Base-by-base conservation (phyloP, 2,329 filamentous ascomycete genomes). In the Cladophialophora immunda region DNA sequence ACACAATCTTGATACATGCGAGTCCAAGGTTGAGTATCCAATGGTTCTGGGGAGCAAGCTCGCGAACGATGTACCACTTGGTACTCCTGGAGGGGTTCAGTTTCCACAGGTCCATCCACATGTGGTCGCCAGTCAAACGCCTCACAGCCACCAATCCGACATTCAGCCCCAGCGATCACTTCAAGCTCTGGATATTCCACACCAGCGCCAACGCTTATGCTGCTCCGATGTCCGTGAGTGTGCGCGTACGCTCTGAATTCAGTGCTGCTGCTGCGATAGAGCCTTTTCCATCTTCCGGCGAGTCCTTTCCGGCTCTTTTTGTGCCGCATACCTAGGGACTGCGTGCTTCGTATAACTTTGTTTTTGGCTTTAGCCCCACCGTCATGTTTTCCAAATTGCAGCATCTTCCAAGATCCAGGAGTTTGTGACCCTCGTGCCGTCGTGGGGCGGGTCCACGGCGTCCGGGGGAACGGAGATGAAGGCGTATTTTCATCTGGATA, bases 141-240 rank as follows among this genome's bases (percentile, higher is more conserved):
- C 38, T 19, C 17, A 41, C 32, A 64, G 7, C 13, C 29, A n/a
- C 8, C 59, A 25, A 27, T 19, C 15, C 32, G 45, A 30, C 52
- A 22, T 30, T 60, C 64, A 38, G n/a, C 45, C n/a, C 69, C 70
- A 5, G 68, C 53, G 25, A 73, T 62, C 25, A 63, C 60, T 62
- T 74, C 71, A 54, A 74, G 62, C 54, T 74, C 70, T 3, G 71
- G 71, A 64, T 67, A 70, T 47, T 68, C 69, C n/a, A 67, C 66
- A 25, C 57, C 64, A 4, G 52, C 69, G 38, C 71, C 68, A 36
- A 65, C 45, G 54, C 64, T 65, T 38, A 73, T 67, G 53, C 66
- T 71, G 63, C 70, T 70, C 25, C 71, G 61, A 59, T 73, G 68
- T 15, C 70, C 71, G 60, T 64, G 56, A n/a, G 41, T 65, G 27